Percentiles rank a stretch among this genome's conserved stretches.
Conservation (phyloP, 2,329 filamentous ascomycete species). For the Xylariales sp. region DNA sequence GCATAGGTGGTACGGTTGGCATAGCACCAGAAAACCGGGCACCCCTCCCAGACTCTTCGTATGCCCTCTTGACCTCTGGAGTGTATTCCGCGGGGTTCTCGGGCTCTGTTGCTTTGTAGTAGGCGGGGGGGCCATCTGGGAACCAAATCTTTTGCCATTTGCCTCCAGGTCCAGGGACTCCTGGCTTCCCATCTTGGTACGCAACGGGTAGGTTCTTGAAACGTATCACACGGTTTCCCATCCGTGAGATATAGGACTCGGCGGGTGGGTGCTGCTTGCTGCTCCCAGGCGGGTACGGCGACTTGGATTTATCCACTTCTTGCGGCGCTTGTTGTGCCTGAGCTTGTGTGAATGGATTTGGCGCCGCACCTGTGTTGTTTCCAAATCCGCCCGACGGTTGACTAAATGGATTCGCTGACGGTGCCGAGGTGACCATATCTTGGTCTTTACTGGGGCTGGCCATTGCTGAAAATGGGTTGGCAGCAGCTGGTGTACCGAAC, state of each 20-base stretch:
- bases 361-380: constrained; percentile 10
- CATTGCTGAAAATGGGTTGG: constrained; percentile 23
- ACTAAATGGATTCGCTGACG: too few species aligned
- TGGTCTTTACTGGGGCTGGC: constrained; percentile 13
- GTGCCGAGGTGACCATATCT: constrained; percentile 21
- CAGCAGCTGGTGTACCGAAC: constrained; percentile 22
- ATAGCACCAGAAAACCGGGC: constrained; percentile 71
- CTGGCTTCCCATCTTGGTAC: constrained; percentile 41
- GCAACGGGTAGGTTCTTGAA: constrained; percentile 63
- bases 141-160: constrained; percentile 67
- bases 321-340: too few species aligned
- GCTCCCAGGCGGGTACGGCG: constrained; percentile 41
- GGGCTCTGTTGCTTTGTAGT: constrained; percentile 60
- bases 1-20: constrained; percentile 72
- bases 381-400: constrained; percentile 16
- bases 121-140: constrained; percentile 62
- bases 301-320: constrained; percentile 13
- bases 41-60: constrained; percentile 58
- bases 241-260: constrained; percentile 38
- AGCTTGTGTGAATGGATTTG: constrained; percentile 9
- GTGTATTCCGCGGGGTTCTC: constrained; percentile 47
- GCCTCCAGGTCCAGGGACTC: constrained; percentile 38
- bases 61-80: constrained; percentile 56
- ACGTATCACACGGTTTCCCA: constrained; percentile 41
- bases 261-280: constrained; percentile 38